Conservation (phyloP, 768 basidiomycete species). For the Leccinum uliginosum region DNA sequence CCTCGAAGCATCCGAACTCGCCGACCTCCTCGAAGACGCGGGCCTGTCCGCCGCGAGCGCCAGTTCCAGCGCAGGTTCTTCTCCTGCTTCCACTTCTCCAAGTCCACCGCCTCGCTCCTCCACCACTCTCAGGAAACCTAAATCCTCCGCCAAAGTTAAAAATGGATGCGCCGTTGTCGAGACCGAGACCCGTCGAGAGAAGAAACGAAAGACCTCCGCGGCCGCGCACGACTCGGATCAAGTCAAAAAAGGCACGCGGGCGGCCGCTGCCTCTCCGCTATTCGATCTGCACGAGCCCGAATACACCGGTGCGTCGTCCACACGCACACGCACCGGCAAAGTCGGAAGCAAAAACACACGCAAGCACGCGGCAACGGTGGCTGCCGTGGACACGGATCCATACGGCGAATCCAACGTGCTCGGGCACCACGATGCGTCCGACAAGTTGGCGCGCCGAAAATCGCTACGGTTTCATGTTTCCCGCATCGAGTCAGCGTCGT, state of each 20-base stretch:
- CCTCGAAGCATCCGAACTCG: constrained; percentile 48
- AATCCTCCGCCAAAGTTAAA: constrained; percentile 1
- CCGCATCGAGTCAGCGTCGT: constrained; percentile 79
- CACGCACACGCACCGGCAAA: constrained; percentile 11
- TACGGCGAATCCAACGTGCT: constrained; percentile 76
- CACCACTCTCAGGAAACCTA: not conserved
- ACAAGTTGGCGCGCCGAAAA: constrained; percentile 79
- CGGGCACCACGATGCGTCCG: constrained; percentile 66
- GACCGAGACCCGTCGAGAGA: constrained; percentile 42
- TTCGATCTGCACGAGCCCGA: constrained; percentile 83
- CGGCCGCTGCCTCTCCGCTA: constrained; percentile 22
- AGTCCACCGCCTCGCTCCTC: constrained; percentile 6
- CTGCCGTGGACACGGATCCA: constrained; percentile 23
- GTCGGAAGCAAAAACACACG: constrained; percentile 7
- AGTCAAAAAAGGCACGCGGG: constrained; percentile 29
- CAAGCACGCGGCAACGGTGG: not conserved
- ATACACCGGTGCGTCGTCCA: constrained; percentile 29
- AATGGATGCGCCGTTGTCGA: constrained; percentile 1
- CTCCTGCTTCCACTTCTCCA: not conserved
- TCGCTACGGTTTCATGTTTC: constrained; percentile 91
- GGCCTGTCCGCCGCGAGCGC: constrained; percentile 8
- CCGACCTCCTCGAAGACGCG: constrained; percentile 54
- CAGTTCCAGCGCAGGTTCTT: constrained; percentile 4
- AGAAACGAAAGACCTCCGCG: constrained; percentile 50
- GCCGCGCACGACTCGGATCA: constrained; percentile 7